Base-by-base conservation (phyloP, 2,329 filamentous ascomycete species). In the Calonectria pseudoturangicola region DNA sequence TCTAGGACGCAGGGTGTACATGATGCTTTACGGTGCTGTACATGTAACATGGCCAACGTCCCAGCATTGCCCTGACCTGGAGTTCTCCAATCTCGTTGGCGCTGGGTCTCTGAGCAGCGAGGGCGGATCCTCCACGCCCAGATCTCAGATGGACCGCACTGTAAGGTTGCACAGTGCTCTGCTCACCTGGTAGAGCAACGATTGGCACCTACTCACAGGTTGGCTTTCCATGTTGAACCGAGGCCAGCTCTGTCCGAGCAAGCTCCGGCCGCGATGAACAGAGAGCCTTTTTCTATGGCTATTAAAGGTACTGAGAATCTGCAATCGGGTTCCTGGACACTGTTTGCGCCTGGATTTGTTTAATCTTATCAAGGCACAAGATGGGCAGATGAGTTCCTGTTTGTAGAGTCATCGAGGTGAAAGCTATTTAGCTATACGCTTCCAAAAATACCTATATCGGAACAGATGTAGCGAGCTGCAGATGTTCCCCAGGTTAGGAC, bases 121-220 rank as follows among this genome's bases (percentile, higher is more conserved):
- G 56, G 45, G 63, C 73, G 50, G 72, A 56, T 36, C 33, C 54
- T 51, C 71, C 63, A 74, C 63, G 72, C 58, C 63, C 69, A 71
- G 70, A 74, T 73, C 68, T 73, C 62, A 75, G 72, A 76, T 76
- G 68, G 28, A 13, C 33, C 9, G n/a, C 36, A 12, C 21, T 60
- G 36, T 36, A 60, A 56, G 48, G 68, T 41, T 63, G 66, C 69
- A 76, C 70, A 73, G 72, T 75, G 67, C n/a, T 51, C 21, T 51
- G n/a, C n/a, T 43, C 16, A 45, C 28, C 54, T 7, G n/a, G n/a
- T 48, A n/a, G 28, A 36, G 28, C 25, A 51, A 41, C 18, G 39
- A 73, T 74, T 74, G 41, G 68, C 63, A 74, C 74, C 27, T 70
- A 18, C 45, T 41, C 16, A 50, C n/a, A 45, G 50, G 43, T 66